Evolutionary conservation across 768 basidiomycete genomes (phyloP), one percentile per base, ranked within the genome.

Genomic region (Boletus insuetus): DNA sequence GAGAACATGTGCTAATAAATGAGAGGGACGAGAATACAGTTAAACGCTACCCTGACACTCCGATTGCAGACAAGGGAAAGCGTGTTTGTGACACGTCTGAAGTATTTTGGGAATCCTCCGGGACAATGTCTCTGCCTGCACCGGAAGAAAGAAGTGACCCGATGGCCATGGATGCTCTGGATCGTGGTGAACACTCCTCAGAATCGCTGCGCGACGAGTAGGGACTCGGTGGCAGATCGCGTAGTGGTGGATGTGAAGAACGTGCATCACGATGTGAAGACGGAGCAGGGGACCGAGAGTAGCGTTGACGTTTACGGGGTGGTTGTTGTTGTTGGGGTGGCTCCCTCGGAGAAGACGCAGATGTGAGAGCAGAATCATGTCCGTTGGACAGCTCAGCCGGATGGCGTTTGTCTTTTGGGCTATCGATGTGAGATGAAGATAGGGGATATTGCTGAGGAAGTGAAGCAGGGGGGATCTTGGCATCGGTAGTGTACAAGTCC

Each of bases 91-190:
- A 42, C 42, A 49, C 35, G 45, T 70, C 70, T 10, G 56, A 24
- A 26, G 31, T 20, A 51, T 62, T 63, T 60, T 62, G 65, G 20
- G 56, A 32, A 43, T 71, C 70, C 5, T 73, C 71, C 5, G 56
- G 59, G 42, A 29, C 52, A 44, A 64, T 22, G 45, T 73, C 71
- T 56, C 63, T 66, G 35, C 54, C 57, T 31, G 69, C 77, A 66
- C 49, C 80, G 62, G 63, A 75, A 55, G 85, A 82, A 22, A 90
- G 77, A 31, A 92, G 72, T 1, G 87, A 87, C 26, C 86, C 88
- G 61, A 92, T 91, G 42, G 87, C 84, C 89, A 91, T 91, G 37
- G 86, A 85, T 16, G 82, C 82, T 53, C 85, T 77, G 51, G 87
- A 84, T 46, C 85, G 81, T 42, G 87, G 87, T 1, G 87, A 89